Percentiles rank a stretch among this genome's conserved stretches.
These are phyloP conservation scores for Fusarium sp. DNA, from an alignment of 2,329 filamentous ascomycete species.

Conservation along the genomic window DNA sequence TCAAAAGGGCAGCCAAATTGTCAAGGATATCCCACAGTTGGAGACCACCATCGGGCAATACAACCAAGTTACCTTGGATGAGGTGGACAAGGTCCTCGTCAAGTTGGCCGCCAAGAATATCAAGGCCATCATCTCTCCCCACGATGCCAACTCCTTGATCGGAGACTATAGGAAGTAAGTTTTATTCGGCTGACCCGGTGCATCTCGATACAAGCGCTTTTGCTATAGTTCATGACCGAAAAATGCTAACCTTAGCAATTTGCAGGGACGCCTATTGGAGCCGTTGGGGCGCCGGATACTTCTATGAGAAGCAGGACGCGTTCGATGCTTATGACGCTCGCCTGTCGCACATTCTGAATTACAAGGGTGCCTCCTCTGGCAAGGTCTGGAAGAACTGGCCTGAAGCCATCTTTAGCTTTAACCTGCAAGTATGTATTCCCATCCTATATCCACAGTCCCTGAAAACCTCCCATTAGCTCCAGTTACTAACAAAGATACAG, in stretches of 20 bases:
- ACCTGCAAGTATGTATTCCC: not conserved
- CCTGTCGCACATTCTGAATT: not conserved
- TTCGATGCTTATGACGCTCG: not conserved
- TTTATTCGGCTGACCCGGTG: fast-evolving
- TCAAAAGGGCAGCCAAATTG: not conserved
- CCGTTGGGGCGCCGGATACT: not conserved
- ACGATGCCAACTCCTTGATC: not conserved
- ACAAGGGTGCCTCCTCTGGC: not conserved
- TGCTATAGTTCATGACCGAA: not conserved
- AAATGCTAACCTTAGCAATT: not conserved
- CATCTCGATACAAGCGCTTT: not conserved
- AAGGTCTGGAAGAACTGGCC: slow-evolving; percentile 4
- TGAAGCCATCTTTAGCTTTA: not conserved
- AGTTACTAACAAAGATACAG: not conserved
- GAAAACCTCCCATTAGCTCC: not conserved
- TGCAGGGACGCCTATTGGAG: not conserved
- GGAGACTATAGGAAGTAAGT: not conserved
- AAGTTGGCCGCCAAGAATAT: not conserved
- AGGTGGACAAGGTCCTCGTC: not conserved
- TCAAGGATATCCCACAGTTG: not conserved
- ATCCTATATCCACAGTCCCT: too few relatives aligned
- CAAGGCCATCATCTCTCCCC: not conserved
- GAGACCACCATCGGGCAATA: not conserved
- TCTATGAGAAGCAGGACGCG: not conserved
- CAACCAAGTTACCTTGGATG: not conserved